Evolutionary conservation across 495 filamentous ascomycete species (phyloP).

Genomic region (Penicillium goetzii): DNA sequence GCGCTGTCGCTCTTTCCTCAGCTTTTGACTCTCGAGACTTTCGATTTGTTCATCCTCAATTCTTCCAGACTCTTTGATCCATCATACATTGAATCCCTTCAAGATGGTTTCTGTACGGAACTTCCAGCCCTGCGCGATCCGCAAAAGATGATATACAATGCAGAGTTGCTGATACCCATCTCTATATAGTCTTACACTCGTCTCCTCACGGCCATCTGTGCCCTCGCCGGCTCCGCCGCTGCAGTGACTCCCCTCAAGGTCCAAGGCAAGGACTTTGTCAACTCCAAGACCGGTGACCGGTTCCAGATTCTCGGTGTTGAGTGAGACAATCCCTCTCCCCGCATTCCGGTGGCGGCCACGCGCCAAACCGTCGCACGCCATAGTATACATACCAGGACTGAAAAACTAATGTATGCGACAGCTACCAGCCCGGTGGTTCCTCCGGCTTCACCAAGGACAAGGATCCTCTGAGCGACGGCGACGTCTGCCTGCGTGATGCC

Average conservation of each 20-base stretch:
- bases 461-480: constrained; percentile 77
- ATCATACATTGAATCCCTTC: constrained; percentile 9
- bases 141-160: neutral
- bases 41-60: neutral
- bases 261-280: constrained; percentile 79
- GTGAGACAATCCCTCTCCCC: constrained; percentile 38
- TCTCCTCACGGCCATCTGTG: constrained; percentile 46
- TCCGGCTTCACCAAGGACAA: constrained; percentile 70
- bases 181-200: constrained; percentile 29
- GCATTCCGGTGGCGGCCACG: neutral
- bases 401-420: constrained; percentile 30
- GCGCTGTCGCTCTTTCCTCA: constrained; percentile 30
- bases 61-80: too few relatives aligned
- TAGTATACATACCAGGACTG: neutral
- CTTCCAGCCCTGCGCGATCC: neutral
- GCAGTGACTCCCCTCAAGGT: constrained; percentile 77
- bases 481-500: constrained; percentile 84
- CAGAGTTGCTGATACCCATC: neutral
- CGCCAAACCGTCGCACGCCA: neutral
- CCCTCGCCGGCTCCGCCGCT: constrained; percentile 53
- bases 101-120: constrained; percentile 31
- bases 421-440: constrained; percentile 89
- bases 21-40: neutral
- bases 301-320: constrained; percentile 91
- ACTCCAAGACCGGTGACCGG: constrained; percentile 73